Percentiles rank a stretch among this genome's conserved stretches.
These are phyloP conservation scores for Dactylorhiza incarnata DNA, from an alignment of 106 monocot species.

Conservation along the genomic window DNA sequence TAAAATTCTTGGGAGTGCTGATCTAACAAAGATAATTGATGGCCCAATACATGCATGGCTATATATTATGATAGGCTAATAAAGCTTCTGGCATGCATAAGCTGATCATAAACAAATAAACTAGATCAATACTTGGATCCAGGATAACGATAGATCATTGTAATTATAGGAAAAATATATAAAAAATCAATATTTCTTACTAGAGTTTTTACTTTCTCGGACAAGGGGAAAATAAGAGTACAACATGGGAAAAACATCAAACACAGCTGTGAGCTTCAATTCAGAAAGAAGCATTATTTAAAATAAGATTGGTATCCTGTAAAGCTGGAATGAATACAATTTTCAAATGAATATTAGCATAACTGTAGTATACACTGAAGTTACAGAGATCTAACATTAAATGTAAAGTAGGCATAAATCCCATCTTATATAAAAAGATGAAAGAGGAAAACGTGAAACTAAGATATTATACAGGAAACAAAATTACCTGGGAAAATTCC, in stretches of 20 bases:
- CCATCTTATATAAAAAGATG: neutral
- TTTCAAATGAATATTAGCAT: neutral
- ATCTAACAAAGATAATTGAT: too few species aligned
- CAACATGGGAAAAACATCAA: neutral
- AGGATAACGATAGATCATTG: neutral
- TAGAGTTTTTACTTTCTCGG: neutral
- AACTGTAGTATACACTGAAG: neutral
- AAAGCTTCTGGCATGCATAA: too few species aligned
- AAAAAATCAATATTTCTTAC: neutral
- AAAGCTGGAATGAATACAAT: neutral
- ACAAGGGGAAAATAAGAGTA: neutral
- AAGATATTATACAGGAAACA: neutral
- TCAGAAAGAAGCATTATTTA: neutral
- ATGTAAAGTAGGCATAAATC: neutral
- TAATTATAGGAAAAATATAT: neutral
- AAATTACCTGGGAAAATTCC: slow-evolving; percentile 52
- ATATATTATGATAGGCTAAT: too few species aligned
- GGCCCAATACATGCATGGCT: too few species aligned
- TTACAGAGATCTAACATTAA: neutral
- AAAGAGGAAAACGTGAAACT: neutral
- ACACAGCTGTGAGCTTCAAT: slow-evolving; percentile 2
- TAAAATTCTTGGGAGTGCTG: too few species aligned
- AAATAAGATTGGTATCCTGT: neutral
- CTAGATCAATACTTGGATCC: neutral
- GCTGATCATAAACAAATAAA: neutral